Percentiles rank a stretch among this genome's conserved stretches.
phyloP scores from a whole-genome alignment of 208 protist species.

The Crithidia thermophila region DNA sequence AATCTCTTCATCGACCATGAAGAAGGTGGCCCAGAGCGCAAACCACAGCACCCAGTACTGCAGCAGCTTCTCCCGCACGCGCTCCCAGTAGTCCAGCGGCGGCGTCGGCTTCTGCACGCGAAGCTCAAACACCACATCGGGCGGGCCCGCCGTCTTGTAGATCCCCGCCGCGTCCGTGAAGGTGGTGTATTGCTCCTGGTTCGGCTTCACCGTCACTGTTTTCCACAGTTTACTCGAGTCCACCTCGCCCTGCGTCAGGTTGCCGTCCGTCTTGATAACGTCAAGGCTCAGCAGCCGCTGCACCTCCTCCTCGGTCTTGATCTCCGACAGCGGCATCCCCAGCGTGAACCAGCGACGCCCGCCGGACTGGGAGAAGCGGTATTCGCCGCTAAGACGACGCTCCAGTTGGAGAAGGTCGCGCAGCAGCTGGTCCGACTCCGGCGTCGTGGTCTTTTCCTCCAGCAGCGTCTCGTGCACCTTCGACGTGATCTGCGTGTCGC shows the following conservation, averaged over 20 bases:
- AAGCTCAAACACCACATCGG: conserved; percentile 53
- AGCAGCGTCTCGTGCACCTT: conserved; percentile 67
- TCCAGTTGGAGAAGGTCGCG: conserved; percentile 80
- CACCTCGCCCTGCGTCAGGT: conserved; percentile 48
- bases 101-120: conserved; percentile 75
- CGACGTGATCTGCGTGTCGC: conserved; percentile 77
- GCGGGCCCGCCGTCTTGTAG: conserved; percentile 15
- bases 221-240: conserved; percentile 83
- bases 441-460: conserved; percentile 47
- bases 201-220: conserved; percentile 57
- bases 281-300: conserved; percentile 70
- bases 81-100: conserved; percentile 78
- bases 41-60: conserved; percentile 92
- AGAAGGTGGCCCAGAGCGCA: conserved; percentile 86
- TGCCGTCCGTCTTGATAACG: conserved; percentile 70
- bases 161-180: conserved; percentile 65
- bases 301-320: conserved; percentile 79
- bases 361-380: conserved; percentile 71
- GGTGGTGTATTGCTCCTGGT: conserved; percentile 43
- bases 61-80: conserved; percentile 74
- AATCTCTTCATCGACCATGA: conserved; percentile 92
- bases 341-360: conserved; percentile 83
- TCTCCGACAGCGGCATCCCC: conserved; percentile 72
- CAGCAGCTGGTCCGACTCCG: conserved; percentile 80
- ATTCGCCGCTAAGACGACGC: conserved; percentile 74